A percentile compares a stretch with the other conserved stretches of the same genome.
Evolutionary conservation across 1,139 yeast genomes (phyloP).

Genomic region (Sugiyamaella pinicola): DNA sequence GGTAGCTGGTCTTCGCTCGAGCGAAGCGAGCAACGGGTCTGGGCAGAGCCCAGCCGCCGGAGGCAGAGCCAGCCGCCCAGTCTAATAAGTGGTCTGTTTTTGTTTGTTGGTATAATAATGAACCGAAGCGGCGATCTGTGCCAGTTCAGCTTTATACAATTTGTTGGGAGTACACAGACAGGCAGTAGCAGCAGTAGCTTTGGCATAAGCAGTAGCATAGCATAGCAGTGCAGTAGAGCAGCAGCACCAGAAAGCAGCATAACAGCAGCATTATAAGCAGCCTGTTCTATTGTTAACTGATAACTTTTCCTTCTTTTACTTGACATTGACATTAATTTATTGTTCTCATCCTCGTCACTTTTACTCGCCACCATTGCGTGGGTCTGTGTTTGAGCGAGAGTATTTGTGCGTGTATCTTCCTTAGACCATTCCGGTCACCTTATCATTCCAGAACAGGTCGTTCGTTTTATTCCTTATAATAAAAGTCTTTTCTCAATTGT

Average conservation of each 20-base stretch:
- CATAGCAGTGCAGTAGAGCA: too few relatives aligned
- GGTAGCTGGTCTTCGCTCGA: background rate
- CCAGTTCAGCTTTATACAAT: background rate
- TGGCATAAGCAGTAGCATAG: background rate
- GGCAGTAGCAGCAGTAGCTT: background rate
- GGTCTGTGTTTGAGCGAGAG: too few relatives aligned
- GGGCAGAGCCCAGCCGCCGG: slow-evolving; percentile 4
- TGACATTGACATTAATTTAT: too few relatives aligned
- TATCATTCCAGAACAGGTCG: background rate
- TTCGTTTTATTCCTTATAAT: background rate
- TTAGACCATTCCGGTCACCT: background rate
- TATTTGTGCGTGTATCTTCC: too few relatives aligned
- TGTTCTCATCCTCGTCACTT: background rate
- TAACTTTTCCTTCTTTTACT: too few relatives aligned
- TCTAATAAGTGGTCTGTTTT: too few relatives aligned
- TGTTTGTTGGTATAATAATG: background rate
- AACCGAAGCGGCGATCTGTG: background rate
- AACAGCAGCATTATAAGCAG: background rate
- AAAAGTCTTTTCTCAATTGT: background rate
- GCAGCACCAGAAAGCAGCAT: background rate
- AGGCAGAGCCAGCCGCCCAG: background rate
- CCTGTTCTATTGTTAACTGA: too few relatives aligned
- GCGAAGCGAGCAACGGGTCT: slow-evolving; percentile 5
- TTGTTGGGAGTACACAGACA: slow-evolving; percentile 1
- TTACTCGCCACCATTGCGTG: too few relatives aligned